A percentile compares a stretch with the other conserved stretches of the same genome.
phyloP scores from a whole-genome alignment of 169 alveolate species.

The Plasmodium blacklocki region DNA sequence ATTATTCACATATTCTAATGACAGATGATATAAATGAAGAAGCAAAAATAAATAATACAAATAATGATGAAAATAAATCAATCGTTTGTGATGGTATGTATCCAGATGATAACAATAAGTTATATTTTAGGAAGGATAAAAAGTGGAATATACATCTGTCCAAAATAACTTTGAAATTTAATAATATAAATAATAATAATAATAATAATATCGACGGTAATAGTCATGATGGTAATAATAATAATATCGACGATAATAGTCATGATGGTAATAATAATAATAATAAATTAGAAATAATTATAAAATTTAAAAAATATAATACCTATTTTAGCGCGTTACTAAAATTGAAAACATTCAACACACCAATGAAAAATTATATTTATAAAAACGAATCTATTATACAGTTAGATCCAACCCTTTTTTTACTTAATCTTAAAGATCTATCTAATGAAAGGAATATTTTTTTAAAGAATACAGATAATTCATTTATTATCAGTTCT shows the following conservation, averaged over 20 bases:
- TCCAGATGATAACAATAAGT: neutral
- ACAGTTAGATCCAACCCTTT: slow-evolving; percentile 72
- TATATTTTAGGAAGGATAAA: neutral
- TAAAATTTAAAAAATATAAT: slow-evolving; percentile 35
- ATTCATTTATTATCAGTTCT: slow-evolving; percentile 35
- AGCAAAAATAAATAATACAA: neutral
- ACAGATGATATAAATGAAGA: neutral
- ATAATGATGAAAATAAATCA: neutral
- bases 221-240: no score
- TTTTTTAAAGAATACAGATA: slow-evolving; percentile 59
- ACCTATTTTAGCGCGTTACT: slow-evolving; percentile 40
- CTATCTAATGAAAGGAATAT: slow-evolving; percentile 60
- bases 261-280: neutral
- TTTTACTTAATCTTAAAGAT: slow-evolving; percentile 46
- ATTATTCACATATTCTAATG: neutral
- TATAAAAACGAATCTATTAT: slow-evolving; percentile 65
- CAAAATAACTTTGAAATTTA: slow-evolving; percentile 39
- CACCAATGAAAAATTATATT: slow-evolving; percentile 30
- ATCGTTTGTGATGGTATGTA: neutral
- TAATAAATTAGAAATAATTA: slow-evolving; percentile 28
- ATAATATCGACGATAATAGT: no score
- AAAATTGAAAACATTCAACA: slow-evolving; percentile 27
- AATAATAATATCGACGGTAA: no score
- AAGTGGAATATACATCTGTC: slow-evolving; percentile 15
- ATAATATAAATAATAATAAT: neutral